Conservation (phyloP, 441 rosid species). For the Jatropha podagrica region DNA sequence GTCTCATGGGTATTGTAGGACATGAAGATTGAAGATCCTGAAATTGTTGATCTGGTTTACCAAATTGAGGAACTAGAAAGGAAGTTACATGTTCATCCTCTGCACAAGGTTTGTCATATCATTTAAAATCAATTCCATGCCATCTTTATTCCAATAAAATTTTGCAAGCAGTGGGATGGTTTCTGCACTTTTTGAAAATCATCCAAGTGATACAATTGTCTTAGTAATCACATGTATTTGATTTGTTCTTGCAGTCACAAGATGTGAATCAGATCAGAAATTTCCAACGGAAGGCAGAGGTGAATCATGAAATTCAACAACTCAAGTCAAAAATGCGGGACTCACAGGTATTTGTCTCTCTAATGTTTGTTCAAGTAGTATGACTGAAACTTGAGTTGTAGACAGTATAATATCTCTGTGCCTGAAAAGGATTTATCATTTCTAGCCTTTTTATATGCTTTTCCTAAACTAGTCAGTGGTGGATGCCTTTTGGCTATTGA, state of each 20-base stretch:
- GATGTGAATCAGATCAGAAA: conserved; percentile 76
- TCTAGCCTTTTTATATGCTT: not conserved
- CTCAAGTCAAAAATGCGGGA: conserved; percentile 96
- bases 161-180: not conserved
- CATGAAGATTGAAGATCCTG: conserved; percentile 92
- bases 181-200: not conserved
- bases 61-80: conserved; percentile 80
- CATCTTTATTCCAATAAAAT: not conserved
- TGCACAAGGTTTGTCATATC: conserved; percentile 66
- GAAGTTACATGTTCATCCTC: conserved; percentile 83
- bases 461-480: not conserved
- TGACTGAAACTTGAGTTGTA: not conserved
- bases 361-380: conserved; percentile 11
- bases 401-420: not conserved
- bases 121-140: not conserved
- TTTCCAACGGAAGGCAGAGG: conserved; percentile 89
- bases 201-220: not conserved
- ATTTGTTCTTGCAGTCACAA: conserved; percentile 61
- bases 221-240: conserved; percentile 5
- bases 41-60: conserved; percentile 78
- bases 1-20: conserved; percentile 45
- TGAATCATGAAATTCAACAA: conserved; percentile 93
- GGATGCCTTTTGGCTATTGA: not conserved
- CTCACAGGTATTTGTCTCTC: conserved; percentile 68
- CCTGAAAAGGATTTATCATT: not conserved